Conservation (phyloP, 257 asterid genomes). For the Petunia axillaris region DNA sequence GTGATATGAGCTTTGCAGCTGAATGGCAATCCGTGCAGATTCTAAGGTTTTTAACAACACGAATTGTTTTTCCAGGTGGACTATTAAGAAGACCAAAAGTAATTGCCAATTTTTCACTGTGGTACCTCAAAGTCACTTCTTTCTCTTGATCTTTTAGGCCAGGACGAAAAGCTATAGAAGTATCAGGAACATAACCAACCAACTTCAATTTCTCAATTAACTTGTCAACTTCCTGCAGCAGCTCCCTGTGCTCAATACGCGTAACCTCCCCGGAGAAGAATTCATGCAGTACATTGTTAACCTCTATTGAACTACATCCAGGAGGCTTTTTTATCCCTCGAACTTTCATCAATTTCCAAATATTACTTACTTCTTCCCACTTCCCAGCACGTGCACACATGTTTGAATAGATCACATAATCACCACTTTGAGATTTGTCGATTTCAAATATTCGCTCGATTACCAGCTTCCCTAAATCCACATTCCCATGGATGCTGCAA, state of each 20-base stretch:
- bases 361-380: constrained; percentile 37
- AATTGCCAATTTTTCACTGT: constrained; percentile 51
- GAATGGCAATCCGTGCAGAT: constrained; percentile 49
- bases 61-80: constrained; percentile 41
- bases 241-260: constrained; percentile 34
- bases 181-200: constrained; percentile 45
- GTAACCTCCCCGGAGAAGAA: constrained; percentile 51
- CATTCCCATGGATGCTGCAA: constrained; percentile 41
- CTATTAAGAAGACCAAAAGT: constrained; percentile 44
- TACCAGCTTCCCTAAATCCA: constrained; percentile 40
- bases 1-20: constrained; percentile 44
- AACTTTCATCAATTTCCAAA: constrained; percentile 38
- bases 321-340: constrained; percentile 37
- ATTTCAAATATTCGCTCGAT: constrained; percentile 33
- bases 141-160: constrained; percentile 41
- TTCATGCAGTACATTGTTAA: constrained; percentile 39
- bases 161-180: constrained; percentile 35
- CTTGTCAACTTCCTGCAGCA: constrained; percentile 41
- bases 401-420: constrained; percentile 42
- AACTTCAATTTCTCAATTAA: constrained; percentile 35
- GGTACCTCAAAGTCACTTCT: constrained; percentile 41
- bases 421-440: constrained; percentile 44
- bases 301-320: constrained; percentile 46
- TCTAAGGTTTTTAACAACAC: constrained; percentile 41
- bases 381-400: constrained; percentile 46